These are phyloP conservation scores for Coccinonectria pachysandricola DNA, from an alignment of 2,329 filamentous ascomycete genomes.

Conservation along the genomic window DNA sequence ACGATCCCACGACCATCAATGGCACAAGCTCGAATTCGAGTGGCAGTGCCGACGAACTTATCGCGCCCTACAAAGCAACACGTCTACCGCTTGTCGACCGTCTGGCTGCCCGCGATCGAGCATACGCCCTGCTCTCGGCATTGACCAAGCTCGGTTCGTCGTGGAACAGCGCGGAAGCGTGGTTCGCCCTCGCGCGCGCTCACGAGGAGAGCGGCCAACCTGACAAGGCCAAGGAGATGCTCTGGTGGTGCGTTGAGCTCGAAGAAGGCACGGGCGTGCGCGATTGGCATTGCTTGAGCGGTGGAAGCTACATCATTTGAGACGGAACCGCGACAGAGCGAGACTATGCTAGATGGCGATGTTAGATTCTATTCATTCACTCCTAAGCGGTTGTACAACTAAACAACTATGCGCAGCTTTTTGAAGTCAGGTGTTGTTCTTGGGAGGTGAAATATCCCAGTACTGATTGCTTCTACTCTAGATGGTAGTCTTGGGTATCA, in stretches of 20 bases:
- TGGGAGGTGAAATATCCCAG: too few species aligned
- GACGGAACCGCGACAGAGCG: too few species aligned
- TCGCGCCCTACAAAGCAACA: conserved; percentile 43
- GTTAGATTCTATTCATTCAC: too few species aligned
- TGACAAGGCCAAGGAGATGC: conserved; percentile 80
- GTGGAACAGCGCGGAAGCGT: conserved; percentile 90
- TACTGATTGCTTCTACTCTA: too few species aligned
- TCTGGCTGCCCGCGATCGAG: conserved; percentile 81
- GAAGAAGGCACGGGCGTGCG: conserved; percentile 77
- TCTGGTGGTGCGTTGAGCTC: conserved; percentile 97
- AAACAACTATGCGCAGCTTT: too few species aligned
- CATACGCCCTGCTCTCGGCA: conserved; percentile 70
- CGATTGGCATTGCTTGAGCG: conserved; percentile 62
- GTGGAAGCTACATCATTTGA: conserved; percentile 53
- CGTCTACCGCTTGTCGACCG: conserved; percentile 66
- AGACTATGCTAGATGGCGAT: too few species aligned
- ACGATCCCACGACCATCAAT: too few species aligned
- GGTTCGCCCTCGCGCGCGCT: conserved; percentile 77
- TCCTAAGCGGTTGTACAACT: too few species aligned
- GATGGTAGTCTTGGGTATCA: too few species aligned
- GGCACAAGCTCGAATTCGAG: conserved; percentile 17
- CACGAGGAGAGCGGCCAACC: conserved; percentile 79
- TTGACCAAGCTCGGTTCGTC: conserved; percentile 77
- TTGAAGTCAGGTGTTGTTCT: too few species aligned
- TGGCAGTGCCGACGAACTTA: conserved; percentile 21